Evolutionary conservation across 2,329 filamentous ascomycete species (phyloP).

Genomic region (Scedosporium boydii): DNA sequence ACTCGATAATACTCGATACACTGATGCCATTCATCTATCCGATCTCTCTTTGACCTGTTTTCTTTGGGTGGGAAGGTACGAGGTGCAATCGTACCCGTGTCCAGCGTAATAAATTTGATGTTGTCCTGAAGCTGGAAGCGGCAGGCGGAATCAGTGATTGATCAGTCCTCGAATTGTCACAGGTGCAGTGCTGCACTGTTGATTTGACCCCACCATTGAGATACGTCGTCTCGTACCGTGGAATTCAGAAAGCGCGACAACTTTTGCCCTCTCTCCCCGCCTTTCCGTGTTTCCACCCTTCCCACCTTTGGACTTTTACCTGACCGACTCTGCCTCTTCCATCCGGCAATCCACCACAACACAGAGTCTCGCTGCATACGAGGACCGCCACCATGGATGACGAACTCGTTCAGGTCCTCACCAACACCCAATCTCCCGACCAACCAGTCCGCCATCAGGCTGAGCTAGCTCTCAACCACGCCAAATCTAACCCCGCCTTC

Average conservation of each 20-base stretch:
- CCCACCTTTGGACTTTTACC: not conserved
- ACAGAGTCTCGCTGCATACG: not conserved
- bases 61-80: too few species aligned
- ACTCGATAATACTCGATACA: too few species aligned
- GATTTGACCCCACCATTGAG: too few species aligned
- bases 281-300: not conserved
- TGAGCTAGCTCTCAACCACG: conserved; percentile 69
- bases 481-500: conserved; percentile 61
- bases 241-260: not conserved
- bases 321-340: not conserved
- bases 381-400: conserved; percentile 61
- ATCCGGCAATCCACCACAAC: not conserved
- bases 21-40: too few species aligned
- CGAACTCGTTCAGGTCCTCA: conserved; percentile 79
- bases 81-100: too few species aligned
- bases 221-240: too few species aligned
- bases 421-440: conserved; percentile 71
- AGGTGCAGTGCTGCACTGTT: too few species aligned
- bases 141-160: too few species aligned
- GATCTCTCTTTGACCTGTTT: too few species aligned
- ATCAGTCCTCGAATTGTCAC: too few species aligned
- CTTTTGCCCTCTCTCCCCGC: not conserved
- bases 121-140: too few species aligned
- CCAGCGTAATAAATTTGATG: too few species aligned
- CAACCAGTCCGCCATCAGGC: conserved; percentile 75